Conservation (phyloP, 2,329 filamentous ascomycete genomes). For the Ramichloridium luteum region DNA sequence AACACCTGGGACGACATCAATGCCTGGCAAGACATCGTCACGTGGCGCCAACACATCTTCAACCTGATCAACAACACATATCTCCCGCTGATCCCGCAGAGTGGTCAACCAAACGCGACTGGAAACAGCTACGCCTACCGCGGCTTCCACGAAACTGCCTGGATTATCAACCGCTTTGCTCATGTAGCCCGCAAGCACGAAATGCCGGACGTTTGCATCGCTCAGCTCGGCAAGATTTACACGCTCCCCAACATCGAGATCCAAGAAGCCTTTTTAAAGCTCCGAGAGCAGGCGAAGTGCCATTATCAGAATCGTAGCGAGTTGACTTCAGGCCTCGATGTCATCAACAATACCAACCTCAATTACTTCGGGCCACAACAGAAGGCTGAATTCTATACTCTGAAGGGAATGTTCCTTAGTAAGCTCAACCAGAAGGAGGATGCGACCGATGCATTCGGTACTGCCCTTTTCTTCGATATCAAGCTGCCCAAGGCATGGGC, state of each 20-base stretch:
- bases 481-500: slow-evolving; percentile 95
- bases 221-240: slow-evolving; percentile 92
- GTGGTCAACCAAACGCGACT: slow-evolving; percentile 62
- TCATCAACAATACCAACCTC: slow-evolving; percentile 98
- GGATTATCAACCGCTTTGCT: slow-evolving; percentile 98
- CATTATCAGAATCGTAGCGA: slow-evolving; percentile 95
- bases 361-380: slow-evolving; percentile 95
- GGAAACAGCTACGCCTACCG: slow-evolving; percentile 93
- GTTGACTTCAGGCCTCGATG: slow-evolving; percentile 82
- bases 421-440: slow-evolving; percentile 85
- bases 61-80: slow-evolving; percentile 93
- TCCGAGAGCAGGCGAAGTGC: slow-evolving; percentile 97
- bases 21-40: slow-evolving; percentile 98
- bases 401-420: slow-evolving; percentile 98
- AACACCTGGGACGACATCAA: slow-evolving; percentile 99
- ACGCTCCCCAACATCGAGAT: slow-evolving; percentile 99
- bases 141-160: slow-evolving; percentile 96
- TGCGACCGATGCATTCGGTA: slow-evolving; percentile 86
- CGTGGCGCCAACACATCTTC: slow-evolving; percentile 98
- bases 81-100: slow-evolving; percentile 66
- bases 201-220: slow-evolving; percentile 93
- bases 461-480: slow-evolving; percentile 90
- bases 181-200: slow-evolving; percentile 96
- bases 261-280: slow-evolving; percentile 94
- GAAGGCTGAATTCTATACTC: slow-evolving; percentile 96